Evolutionary conservation across 352 stramenopile genomes (phyloP).

Genomic region (Phytophthora litchii): DNA sequence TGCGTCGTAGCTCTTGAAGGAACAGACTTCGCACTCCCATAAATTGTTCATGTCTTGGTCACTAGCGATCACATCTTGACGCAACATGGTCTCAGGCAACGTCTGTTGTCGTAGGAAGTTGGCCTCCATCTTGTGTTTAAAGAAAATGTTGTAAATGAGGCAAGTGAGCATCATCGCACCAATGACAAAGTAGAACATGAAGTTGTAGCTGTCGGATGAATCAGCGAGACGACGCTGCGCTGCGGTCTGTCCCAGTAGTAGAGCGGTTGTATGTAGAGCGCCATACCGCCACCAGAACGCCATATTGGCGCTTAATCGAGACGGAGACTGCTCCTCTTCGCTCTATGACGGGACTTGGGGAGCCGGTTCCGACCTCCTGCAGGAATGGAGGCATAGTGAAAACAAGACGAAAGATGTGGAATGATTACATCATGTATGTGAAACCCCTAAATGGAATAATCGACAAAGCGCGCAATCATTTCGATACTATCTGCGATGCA

Average conservation of each 20-base stretch:
- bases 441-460: no score
- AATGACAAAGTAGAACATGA: constrained; percentile 91
- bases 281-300: constrained; percentile 23
- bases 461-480: background rate
- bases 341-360: constrained; percentile 11
- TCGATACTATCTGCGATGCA: background rate
- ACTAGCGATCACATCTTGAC: constrained; percentile 87
- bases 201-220: constrained; percentile 82
- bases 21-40: constrained; percentile 93
- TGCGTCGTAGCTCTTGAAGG: constrained; percentile 91
- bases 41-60: constrained; percentile 86
- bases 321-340: background rate
- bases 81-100: constrained; percentile 84
- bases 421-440: no score
- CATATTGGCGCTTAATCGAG: constrained; percentile 14
- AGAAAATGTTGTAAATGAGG: constrained; percentile 90
- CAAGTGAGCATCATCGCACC: constrained; percentile 88
- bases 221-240: constrained; percentile 33
- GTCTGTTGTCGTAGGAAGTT: constrained; percentile 70
- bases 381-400: no score
- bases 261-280: background rate
- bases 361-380: constrained; percentile 45
- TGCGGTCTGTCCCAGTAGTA: background rate
- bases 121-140: constrained; percentile 84
- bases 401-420: background rate